Evolutionary conservation across 225 moss, liverwort and hornwort genomes (phyloP), one percentile per base, ranked within the genome.

Genomic region (Pseudoscleropodium purum): DNA sequence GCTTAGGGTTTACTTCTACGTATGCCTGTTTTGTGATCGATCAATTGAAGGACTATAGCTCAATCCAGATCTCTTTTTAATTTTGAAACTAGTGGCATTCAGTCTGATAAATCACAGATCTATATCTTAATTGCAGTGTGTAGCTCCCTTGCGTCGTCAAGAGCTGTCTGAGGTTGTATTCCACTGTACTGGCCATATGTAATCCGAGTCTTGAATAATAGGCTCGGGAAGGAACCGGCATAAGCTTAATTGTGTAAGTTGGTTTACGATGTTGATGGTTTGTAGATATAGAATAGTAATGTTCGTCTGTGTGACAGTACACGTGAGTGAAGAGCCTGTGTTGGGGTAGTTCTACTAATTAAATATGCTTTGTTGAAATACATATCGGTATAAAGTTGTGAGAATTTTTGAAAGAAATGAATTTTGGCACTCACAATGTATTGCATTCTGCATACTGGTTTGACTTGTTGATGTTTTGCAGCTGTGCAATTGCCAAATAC

Each of bases 401-500:
- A 64, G 65, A 62, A 60, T 24, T 24, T 75, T 65, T 66, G 37
- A 47, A 36, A 83, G 18, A 60, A 34, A 19, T 30, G 27, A 54
- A 59, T 68, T 56, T 76, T 43, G 49, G 66, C 18, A 47, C 67
- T 72, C 59, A 70, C 16, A 14, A 61, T 85, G 37, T 39, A 20
- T 26, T 64, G 59, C 80, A 77, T 80, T 77, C 62, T 54, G 82
- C 91, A 93, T 37, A n/a, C n/a, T 79, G 94, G 93, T 94, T 68
- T 91, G 94, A 78, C 89, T 94, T 33, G 93, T 94, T 31, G 96
- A 94, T 84, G 91, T 83, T 75, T 90, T 89, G 41, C 86, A 86
- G 94, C 20, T 9, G 92, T 89, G 94, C 93, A 19, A 94, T 94
- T 83, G 94, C 94, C 36, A 94, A 96, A 91, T 95, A 94, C 75